Percentiles rank a stretch among this genome's conserved stretches.
phyloP scores from a whole-genome alignment of 1,139 yeast species.

The Blastobotrys indianensis region DNA sequence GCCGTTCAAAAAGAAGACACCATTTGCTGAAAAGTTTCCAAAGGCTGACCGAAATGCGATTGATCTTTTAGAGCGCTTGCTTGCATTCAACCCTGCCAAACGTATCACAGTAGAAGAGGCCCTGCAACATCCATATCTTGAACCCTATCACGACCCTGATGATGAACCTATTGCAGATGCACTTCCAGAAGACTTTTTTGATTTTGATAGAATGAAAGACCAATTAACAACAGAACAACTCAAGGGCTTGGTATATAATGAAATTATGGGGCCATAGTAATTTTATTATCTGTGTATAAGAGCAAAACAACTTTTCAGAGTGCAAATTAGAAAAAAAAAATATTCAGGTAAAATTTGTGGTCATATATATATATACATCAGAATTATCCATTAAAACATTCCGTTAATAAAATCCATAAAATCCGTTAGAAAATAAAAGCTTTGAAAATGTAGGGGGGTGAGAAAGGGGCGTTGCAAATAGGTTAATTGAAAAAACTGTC shows the following conservation, averaged over 20 bases:
- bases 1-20: slow-evolving; percentile 56
- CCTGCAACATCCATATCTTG: slow-evolving; percentile 72
- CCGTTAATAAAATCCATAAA: too few relatives aligned
- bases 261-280: slow-evolving; percentile 36
- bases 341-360: too few relatives aligned
- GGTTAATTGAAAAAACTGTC: neutral
- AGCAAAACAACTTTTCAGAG: neutral
- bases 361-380: too few relatives aligned
- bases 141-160: slow-evolving; percentile 69
- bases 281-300: neutral
- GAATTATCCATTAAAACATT: too few relatives aligned
- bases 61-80: slow-evolving; percentile 67
- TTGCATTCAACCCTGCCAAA: slow-evolving; percentile 73
- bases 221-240: slow-evolving; percentile 64
- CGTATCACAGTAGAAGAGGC: slow-evolving; percentile 80
- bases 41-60: slow-evolving; percentile 61
- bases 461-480: too few relatives aligned
- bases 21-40: slow-evolving; percentile 51
- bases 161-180: slow-evolving; percentile 79
- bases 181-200: slow-evolving; percentile 72
- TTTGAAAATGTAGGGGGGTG: neutral
- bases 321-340: too few relatives aligned
- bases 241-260: slow-evolving; percentile 63
- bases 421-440: neutral
- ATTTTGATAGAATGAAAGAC: slow-evolving; percentile 71